phyloP scores from a whole-genome alignment of 306 rosid genomes.

The Albizia julibrissin region DNA sequence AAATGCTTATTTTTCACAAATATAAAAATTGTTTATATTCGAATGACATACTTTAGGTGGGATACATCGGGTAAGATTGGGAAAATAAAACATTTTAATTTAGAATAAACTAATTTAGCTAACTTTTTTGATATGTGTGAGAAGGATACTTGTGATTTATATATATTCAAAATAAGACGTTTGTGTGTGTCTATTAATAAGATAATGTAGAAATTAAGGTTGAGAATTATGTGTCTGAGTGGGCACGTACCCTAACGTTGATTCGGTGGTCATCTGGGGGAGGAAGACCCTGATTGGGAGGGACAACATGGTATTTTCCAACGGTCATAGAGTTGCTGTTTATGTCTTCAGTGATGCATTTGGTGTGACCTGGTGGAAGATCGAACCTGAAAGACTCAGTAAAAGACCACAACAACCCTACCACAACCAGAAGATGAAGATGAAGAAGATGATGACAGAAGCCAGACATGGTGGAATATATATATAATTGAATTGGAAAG shows the following conservation, averaged over 20 bases:
- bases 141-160: no score
- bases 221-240: no score
- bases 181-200: no score
- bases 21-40: no score
- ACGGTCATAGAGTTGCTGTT: conserved; percentile 57
- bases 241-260: conserved; percentile 51
- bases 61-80: no score
- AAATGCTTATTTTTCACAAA: no score
- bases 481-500: background rate
- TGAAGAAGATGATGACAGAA: conserved; percentile 18
- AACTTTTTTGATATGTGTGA: no score
- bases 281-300: conserved; percentile 48
- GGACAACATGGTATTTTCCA: conserved; percentile 58
- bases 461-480: conserved; percentile 26
- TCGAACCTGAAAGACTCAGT: conserved; percentile 68
- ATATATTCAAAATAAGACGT: no score
- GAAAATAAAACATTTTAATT: no score
- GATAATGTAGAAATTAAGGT: no score
- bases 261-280: conserved; percentile 47
- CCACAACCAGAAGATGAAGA: background rate
- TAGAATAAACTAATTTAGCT: no score
- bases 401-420: conserved; percentile 39
- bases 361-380: conserved; percentile 51
- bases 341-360: conserved; percentile 70
- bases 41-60: no score